A percentile compares a stretch with the other conserved stretches of the same genome.
Evolutionary conservation across 768 basidiomycete genomes (phyloP).

Genomic region (Hortiboletus flavorubellus): DNA sequence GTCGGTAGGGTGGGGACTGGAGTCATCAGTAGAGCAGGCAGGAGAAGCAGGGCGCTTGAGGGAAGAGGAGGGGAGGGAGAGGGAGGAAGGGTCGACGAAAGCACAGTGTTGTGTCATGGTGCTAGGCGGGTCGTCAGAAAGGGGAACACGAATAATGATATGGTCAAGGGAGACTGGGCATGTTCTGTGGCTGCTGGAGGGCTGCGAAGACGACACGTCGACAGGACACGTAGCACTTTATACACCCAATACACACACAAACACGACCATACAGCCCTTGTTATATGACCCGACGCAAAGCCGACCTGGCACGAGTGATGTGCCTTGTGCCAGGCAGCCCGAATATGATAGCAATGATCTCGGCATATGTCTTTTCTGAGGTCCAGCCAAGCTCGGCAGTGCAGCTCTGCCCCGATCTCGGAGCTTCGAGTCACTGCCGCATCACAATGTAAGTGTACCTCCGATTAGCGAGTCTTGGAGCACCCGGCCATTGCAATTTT

Average conservation of each 20-base stretch:
- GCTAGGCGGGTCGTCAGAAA: background rate
- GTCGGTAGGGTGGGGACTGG: constrained; percentile 13
- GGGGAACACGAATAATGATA: constrained; percentile 22
- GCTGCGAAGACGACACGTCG: constrained; percentile 23
- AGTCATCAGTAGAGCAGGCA: constrained; percentile 15
- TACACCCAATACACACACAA: constrained; percentile 25
- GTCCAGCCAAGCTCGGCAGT: too few relatives aligned
- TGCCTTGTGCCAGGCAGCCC: too few relatives aligned
- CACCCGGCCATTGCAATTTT: background rate
- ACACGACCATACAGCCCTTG: constrained; percentile 15
- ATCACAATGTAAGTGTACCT: too few relatives aligned
- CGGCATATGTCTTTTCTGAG: too few relatives aligned
- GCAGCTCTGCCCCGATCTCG: too few relatives aligned
- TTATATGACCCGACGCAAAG: too few relatives aligned
- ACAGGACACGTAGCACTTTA: constrained; percentile 31
- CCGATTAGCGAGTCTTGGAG: too few relatives aligned
- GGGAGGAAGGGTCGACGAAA: constrained; percentile 38
- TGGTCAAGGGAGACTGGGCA: constrained; percentile 9
- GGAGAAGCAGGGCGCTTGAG: constrained; percentile 30
- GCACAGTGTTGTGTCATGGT: constrained; percentile 26
- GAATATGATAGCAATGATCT: too few relatives aligned
- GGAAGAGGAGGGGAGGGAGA: constrained; percentile 37
- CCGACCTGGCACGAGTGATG: too few relatives aligned
- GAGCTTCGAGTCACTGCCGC: too few relatives aligned
- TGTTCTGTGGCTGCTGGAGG: constrained; percentile 21